These are phyloP conservation scores for Trapa incisa DNA, from an alignment of 345 rosid species.

Conservation along the genomic window DNA sequence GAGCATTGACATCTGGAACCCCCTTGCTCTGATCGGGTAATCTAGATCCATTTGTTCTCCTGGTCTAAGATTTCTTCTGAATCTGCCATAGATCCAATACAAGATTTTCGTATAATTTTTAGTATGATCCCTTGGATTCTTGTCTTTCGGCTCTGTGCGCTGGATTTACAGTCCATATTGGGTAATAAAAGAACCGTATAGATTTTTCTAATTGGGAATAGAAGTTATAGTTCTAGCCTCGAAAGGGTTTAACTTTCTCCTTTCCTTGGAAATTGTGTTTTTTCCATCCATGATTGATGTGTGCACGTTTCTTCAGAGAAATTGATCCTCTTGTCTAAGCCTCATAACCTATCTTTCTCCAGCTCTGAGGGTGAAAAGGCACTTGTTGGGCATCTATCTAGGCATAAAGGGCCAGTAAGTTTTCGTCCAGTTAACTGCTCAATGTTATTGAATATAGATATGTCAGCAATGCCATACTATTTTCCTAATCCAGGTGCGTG, in stretches of 20 bases:
- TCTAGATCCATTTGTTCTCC: neutral
- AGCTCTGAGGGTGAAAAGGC: conserved; percentile 60
- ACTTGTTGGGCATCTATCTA: conserved; percentile 61
- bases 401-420: conserved; percentile 95
- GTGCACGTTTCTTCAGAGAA: neutral
- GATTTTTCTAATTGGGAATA: no score
- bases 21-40: conserved; percentile 64
- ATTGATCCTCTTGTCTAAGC: neutral
- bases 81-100: neutral
- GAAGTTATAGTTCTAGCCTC: neutral
- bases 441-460: neutral
- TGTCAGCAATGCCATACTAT: conserved; percentile 4
- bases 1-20: conserved; percentile 81
- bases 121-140: neutral
- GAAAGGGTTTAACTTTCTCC: neutral
- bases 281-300: neutral
- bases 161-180: no score
- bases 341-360: conserved; percentile 8
- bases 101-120: no score
- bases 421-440: conserved; percentile 7
- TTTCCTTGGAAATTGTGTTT: no score
- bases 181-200: no score
- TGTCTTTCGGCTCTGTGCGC: neutral
- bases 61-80: neutral
- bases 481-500: conserved; percentile 63